phyloP scores from a whole-genome alignment of 768 basidiomycete genomes.

The Tricholoma hemisulphureum region DNA sequence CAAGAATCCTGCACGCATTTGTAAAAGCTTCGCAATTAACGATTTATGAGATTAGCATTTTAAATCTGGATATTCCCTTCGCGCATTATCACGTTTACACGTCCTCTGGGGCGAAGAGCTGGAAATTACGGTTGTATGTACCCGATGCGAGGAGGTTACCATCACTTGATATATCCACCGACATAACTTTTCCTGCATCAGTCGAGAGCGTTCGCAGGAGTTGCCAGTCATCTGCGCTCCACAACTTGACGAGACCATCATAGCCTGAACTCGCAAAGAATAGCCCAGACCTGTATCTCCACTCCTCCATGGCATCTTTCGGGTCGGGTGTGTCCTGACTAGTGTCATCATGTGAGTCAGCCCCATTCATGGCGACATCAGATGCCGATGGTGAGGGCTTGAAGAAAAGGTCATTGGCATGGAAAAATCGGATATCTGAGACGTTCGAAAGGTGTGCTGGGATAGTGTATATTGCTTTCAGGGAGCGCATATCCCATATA shows the following conservation, averaged over 20 bases:
- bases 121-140: slow-evolving; percentile 93
- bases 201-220: slow-evolving; percentile 83
- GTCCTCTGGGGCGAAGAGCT: slow-evolving; percentile 84
- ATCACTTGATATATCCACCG: slow-evolving; percentile 85
- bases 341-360: slow-evolving; percentile 29
- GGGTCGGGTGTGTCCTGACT: slow-evolving; percentile 38
- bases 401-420: slow-evolving; percentile 54
- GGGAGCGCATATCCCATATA: slow-evolving; percentile 96
- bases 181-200: slow-evolving; percentile 99
- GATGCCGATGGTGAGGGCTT: slow-evolving; percentile 35
- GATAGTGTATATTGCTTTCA: slow-evolving; percentile 92
- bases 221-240: slow-evolving; percentile 99
- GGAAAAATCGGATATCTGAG: slow-evolving; percentile 94
- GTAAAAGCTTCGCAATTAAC: slow-evolving; percentile 29
- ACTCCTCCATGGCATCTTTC: slow-evolving; percentile 54
- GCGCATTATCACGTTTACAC: slow-evolving; percentile 13
- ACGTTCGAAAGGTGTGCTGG: slow-evolving; percentile 95
- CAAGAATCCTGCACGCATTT: slow-evolving; percentile 23
- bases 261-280: slow-evolving; percentile 95
- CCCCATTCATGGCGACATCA: slow-evolving; percentile 51
- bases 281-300: slow-evolving; percentile 81
- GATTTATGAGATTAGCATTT: slow-evolving; percentile 12
- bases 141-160: slow-evolving; percentile 84
- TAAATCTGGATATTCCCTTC: slow-evolving; percentile 6
- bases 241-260: slow-evolving; percentile 92